Conservation (phyloP, 768 basidiomycete species). For the Boletales sp. region DNA sequence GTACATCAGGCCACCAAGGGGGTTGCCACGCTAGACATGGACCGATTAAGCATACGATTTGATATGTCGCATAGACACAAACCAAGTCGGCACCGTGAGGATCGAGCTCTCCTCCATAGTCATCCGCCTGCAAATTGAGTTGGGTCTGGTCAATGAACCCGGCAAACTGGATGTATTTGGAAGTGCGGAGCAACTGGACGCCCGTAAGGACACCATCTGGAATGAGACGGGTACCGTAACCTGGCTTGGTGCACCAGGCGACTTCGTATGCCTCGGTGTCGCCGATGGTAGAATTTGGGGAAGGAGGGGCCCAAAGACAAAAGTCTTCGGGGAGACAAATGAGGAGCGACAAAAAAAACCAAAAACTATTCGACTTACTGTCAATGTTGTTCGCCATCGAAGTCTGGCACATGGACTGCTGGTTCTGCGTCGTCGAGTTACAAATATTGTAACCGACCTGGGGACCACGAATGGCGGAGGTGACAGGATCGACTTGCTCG, state of each 20-base stretch:
- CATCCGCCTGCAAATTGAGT: constrained; percentile 48
- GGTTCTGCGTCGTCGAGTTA: constrained; percentile 64
- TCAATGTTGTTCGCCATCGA: constrained; percentile 53
- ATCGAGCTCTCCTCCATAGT: constrained; percentile 77
- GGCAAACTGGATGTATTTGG: constrained; percentile 53
- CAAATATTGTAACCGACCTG: constrained; percentile 67
- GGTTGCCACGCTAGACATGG: constrained; percentile 64
- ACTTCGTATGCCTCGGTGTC: constrained; percentile 67
- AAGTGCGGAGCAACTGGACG: constrained; percentile 59
- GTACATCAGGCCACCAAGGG: constrained; percentile 68
- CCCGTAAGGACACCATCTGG: constrained; percentile 60
- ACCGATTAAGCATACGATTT: constrained; percentile 6
- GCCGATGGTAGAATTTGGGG: constrained; percentile 50
- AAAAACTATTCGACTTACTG: constrained; percentile 21
- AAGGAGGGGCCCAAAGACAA: constrained; percentile 61
- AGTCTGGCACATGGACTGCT: constrained; percentile 67
- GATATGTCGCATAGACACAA: constrained; percentile 16
- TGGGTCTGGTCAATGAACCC: constrained; percentile 64
- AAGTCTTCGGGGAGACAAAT: constrained; percentile 50
- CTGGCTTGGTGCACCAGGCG: constrained; percentile 68
- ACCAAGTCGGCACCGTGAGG: constrained; percentile 69
- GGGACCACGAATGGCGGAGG: constrained; percentile 46
- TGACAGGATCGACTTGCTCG: constrained; percentile 45
- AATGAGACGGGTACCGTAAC: constrained; percentile 68
- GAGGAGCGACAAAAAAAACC: constrained; percentile 5